A percentile compares a stretch with the other conserved stretches of the same genome.
Conservation (phyloP, 176 grass and related monocot species). For the Carex littledalei region DNA sequence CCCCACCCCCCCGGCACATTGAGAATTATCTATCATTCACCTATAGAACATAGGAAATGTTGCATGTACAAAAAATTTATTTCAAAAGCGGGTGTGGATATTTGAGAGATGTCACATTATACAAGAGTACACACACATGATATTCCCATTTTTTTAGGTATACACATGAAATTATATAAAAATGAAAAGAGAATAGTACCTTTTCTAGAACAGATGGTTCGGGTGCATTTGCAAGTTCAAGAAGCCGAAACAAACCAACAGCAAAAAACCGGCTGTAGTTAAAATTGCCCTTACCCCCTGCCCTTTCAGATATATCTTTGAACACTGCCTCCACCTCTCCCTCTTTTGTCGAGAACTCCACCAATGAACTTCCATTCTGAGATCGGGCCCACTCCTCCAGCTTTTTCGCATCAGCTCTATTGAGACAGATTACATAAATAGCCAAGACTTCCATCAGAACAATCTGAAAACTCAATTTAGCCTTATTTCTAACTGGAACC, state of each 20-base stretch:
- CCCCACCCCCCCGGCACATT: neutral
- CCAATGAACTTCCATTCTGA: constrained; percentile 64
- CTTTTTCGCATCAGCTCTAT: constrained; percentile 44
- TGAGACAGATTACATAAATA: neutral
- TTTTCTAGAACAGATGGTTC: constrained; percentile 88
- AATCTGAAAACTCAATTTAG: neutral
- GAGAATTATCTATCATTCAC: neutral
- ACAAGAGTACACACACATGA: neutral
- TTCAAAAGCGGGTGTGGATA: neutral
- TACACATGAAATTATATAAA: constrained; percentile 14
- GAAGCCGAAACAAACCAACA: constrained; percentile 89
- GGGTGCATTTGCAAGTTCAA: constrained; percentile 89
- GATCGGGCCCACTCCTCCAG: constrained; percentile 87
- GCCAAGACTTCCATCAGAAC: neutral
- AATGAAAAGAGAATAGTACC: constrained; percentile 49
- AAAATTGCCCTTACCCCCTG: constrained; percentile 78
- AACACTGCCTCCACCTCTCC: constrained; percentile 74
- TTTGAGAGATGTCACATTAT: neutral
- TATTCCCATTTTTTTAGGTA: neutral
- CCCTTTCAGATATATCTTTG: constrained; percentile 91
- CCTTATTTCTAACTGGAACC: neutral
- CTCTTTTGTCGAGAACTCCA: constrained; percentile 76
- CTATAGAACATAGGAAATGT: neutral
- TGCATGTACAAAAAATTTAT: neutral
- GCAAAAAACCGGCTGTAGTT: constrained; percentile 97